Evolutionary conservation across 495 filamentous ascomycete genomes (phyloP).

Genomic region (Aeminium ludgeri): DNA sequence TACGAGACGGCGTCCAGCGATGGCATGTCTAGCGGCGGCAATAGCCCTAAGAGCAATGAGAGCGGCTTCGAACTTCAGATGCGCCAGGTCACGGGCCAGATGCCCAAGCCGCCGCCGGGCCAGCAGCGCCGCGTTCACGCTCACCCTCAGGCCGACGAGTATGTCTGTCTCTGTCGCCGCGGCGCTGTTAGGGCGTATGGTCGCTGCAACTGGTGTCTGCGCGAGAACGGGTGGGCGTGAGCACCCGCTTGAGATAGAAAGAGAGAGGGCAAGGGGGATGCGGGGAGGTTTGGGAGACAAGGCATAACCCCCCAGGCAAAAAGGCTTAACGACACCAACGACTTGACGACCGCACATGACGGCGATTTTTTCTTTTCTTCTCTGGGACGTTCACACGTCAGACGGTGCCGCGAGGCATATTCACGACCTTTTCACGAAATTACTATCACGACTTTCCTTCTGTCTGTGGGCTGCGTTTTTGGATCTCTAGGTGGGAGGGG

Average conservation of each 20-base stretch:
- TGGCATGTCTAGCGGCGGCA: slow-evolving; percentile 31
- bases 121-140: not conserved
- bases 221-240: slow-evolving; percentile 13
- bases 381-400: not conserved
- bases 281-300: no score
- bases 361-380: not conserved
- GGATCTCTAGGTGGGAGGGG: no score
- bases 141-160: not conserved
- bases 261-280: no score
- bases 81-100: slow-evolving; percentile 11
- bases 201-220: slow-evolving; percentile 7
- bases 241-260: not conserved
- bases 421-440: slow-evolving; percentile 4
- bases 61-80: slow-evolving; percentile 21
- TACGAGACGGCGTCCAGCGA: slow-evolving; percentile 6
- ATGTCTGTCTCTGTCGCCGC: slow-evolving; percentile 10
- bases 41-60: slow-evolving; percentile 38
- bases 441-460: not conserved
- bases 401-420: slow-evolving; percentile 12
- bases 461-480: no score
- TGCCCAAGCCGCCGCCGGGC: slow-evolving; percentile 3
- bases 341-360: no score
- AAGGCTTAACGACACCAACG: not conserved
- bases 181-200: slow-evolving; percentile 9
- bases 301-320: no score